Percentiles rank a stretch among this genome's conserved stretches.
These are phyloP conservation scores for Quercus alba DNA, from an alignment of 306 rosid genomes.

Conservation along the genomic window DNA sequence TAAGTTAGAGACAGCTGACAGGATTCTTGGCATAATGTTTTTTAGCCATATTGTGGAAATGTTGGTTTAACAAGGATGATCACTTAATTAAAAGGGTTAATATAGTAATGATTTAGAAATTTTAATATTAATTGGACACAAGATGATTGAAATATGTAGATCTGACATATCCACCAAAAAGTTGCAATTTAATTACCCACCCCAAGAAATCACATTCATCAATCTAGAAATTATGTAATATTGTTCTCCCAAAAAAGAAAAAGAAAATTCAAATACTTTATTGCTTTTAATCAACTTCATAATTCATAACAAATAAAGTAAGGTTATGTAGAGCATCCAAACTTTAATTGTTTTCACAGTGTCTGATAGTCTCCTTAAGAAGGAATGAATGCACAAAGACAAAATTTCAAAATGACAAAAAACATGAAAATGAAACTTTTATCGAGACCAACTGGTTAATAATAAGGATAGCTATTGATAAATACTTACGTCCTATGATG, in stretches of 20 bases:
- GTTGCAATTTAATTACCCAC: neutral
- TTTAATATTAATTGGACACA: neutral
- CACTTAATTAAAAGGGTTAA: neutral
- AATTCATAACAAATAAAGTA: neutral
- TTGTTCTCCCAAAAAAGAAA: neutral
- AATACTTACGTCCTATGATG: slow-evolving; percentile 84
- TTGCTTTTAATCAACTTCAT: neutral
- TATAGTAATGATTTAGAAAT: neutral
- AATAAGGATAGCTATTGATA: neutral
- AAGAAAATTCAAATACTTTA: neutral
- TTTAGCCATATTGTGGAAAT: neutral
- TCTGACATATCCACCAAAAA: neutral
- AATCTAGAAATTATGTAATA: neutral
- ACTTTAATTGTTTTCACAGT: neutral
- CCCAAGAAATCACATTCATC: neutral
- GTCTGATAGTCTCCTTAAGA: neutral
- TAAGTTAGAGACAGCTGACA: neutral
- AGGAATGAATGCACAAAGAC: neutral
- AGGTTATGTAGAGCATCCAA: neutral
- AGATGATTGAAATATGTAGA: neutral
- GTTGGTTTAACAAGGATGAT: neutral
- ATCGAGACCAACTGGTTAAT: neutral
- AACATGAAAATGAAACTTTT: neutral
- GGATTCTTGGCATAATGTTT: neutral
- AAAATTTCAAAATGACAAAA: neutral